phyloP scores from a whole-genome alignment of 2,329 filamentous ascomycete species.

The Purpureocillium lavendulum region DNA sequence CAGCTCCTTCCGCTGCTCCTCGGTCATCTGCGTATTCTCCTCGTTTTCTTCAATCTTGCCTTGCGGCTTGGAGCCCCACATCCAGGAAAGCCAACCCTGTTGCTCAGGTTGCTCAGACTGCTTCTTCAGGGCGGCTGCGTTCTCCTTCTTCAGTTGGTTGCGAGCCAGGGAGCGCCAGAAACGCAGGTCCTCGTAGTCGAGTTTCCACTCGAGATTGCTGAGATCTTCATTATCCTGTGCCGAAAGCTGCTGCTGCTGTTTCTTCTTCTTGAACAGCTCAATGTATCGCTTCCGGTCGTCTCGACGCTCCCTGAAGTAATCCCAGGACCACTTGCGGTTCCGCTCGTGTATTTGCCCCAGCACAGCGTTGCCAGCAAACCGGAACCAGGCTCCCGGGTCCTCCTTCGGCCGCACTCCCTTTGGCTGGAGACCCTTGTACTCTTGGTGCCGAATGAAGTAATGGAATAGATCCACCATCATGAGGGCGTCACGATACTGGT shows the following conservation, averaged over 20 bases:
- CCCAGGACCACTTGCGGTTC: conserved; percentile 93
- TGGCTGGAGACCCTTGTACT: conserved; percentile 89
- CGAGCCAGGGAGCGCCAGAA: conserved; percentile 95
- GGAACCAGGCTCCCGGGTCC: conserved; percentile 85
- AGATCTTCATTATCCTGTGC: conserved; percentile 65
- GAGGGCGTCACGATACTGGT: conserved; percentile 92
- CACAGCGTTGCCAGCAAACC: conserved; percentile 83
- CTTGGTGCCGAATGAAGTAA: conserved; percentile 94
- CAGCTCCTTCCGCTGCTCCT: conserved; percentile 91
- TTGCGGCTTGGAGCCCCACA: conserved; percentile 74
- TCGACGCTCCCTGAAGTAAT: conserved; percentile 83
- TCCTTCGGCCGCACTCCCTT: conserved; percentile 75
- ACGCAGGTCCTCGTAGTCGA: conserved; percentile 87
- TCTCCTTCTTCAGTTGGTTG: conserved; percentile 92
- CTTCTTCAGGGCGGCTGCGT: conserved; percentile 75
- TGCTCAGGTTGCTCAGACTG: conserved; percentile 48
- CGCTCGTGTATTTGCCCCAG: conserved; percentile 90
- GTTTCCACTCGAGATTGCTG: conserved; percentile 72
- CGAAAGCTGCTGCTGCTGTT: conserved; percentile 63
- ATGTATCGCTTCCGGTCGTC: conserved; percentile 89
- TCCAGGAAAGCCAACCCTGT: conserved; percentile 86
- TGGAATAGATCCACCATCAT: conserved; percentile 99
- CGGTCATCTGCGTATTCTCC: conserved; percentile 81
- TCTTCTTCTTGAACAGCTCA: conserved; percentile 90
- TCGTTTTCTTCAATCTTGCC: conserved; percentile 47